Evolutionary conservation across 2,329 filamentous ascomycete species (phyloP).

Genomic region (Ceratocystis alfenasii): DNA sequence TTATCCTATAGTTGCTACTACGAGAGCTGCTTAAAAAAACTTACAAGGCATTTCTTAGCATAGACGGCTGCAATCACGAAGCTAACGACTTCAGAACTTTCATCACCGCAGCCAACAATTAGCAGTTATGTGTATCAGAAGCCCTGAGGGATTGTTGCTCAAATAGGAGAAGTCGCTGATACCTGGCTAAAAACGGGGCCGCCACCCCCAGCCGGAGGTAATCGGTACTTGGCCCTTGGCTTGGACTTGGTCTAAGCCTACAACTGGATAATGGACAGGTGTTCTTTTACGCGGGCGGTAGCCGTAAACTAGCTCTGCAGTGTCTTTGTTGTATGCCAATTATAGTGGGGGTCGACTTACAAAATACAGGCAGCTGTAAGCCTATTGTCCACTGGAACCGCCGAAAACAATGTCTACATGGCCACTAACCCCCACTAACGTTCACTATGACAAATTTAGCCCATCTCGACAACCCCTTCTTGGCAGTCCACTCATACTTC

Average conservation of each 20-base stretch:
- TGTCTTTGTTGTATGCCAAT: neutral
- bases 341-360: constrained; percentile 4
- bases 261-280: constrained; percentile 11
- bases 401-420: neutral
- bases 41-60: no score
- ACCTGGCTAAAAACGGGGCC: neutral
- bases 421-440: neutral
- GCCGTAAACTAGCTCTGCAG: neutral
- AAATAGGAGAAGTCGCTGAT: constrained; percentile 3
- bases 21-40: neutral
- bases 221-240: neutral
- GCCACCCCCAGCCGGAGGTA: neutral
- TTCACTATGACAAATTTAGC: neutral
- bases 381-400: neutral
- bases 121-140: neutral
- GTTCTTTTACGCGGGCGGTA: constrained; percentile 4
- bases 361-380: neutral
- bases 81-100: neutral
- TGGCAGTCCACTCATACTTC: neutral
- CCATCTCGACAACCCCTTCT: no score
- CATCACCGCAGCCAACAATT: neutral
- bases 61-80: neutral
- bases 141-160: neutral
- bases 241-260: neutral
- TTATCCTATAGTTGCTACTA: no score